Evolutionary conservation across 148 eudicot species (phyloP), one percentile per base, ranked within the genome.

Genomic region (Vaccinium vitisidaea): DNA sequence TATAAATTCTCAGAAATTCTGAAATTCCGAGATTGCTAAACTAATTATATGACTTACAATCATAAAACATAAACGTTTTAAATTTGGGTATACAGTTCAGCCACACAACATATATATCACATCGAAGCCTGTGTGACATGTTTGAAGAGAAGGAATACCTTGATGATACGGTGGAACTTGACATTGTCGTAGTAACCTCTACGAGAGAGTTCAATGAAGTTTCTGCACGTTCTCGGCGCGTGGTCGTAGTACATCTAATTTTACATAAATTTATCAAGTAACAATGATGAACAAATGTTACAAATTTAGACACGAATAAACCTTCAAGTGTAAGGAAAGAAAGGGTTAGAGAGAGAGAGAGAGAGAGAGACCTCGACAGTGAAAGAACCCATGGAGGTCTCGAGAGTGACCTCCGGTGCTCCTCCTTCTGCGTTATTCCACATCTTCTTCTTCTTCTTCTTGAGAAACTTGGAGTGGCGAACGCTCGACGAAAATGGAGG

Each of bases 331-430:
- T 48, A 6, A 39, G 18, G 39, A 32, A 32, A 32, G 36, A 32
- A 32, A 32, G 36, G 36, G 36, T 32, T 32, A 77, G 52, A 58
- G 53, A 75, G 58, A 25, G 4, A 52, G 54, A 75, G 73, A 30
- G 54, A 61, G 65, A 77, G 59, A 16, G 5, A 19, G 9, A 94
- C 97, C 97, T 94, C 98, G 43, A 96, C 90, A 0, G 98, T 94
- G 81, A 96, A 85, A 84, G 99, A 90, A 32, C 99, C 99, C 99
- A 96, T 96, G 75, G 99, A 96, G 48, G 99, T 96, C 56, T 96
- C 98, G 1, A 96, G 89, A 2, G 98, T 94, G 6, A 94, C 99
- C 90, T 96, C 99, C 84, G 98, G 98, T 76, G 98, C 88, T 16
- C 93, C 89, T 12, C 93, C 98, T 19, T 93, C 98, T 79, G 91